A percentile compares a stretch with the other conserved stretches of the same genome.
These are phyloP conservation scores for Colletotrichum tamarilloi DNA, from an alignment of 2,329 filamentous ascomycete species.

Conservation along the genomic window DNA sequence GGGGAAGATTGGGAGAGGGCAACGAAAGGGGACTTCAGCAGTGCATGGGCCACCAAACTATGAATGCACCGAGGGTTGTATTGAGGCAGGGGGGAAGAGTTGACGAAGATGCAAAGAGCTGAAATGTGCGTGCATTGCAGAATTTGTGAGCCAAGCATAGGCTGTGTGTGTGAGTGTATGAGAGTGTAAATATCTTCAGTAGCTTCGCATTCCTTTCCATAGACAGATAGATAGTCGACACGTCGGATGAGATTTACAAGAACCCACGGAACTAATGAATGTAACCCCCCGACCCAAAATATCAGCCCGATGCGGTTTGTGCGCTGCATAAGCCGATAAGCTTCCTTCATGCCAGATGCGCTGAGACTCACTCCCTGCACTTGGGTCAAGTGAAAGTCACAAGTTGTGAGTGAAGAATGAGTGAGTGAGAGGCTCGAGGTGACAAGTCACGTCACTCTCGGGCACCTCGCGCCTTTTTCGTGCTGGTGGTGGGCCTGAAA, in stretches of 20 bases:
- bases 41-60: neutral
- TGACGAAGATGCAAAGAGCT: neutral
- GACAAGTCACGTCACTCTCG: neutral
- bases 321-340: neutral
- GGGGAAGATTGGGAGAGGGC: neutral
- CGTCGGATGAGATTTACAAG: neutral
- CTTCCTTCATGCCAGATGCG: neutral
- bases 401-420: neutral
- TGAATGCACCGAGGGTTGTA: neutral
- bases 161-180: neutral
- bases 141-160: neutral
- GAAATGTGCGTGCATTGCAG: neutral
- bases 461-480: neutral
- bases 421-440: neutral
- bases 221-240: neutral
- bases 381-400: neutral
- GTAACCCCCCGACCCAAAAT: neutral
- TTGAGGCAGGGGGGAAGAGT: neutral
- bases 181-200: neutral
- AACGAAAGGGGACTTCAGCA: neutral
- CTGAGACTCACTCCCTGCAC: neutral
- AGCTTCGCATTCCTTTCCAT: neutral
- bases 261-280: neutral
- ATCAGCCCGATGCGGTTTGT: neutral
- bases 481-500: slow-evolving; percentile 2